Percentiles rank a stretch among this genome's conserved stretches.
phyloP scores from a whole-genome alignment of 306 rosid species.

The Begonia fuchsioides region DNA sequence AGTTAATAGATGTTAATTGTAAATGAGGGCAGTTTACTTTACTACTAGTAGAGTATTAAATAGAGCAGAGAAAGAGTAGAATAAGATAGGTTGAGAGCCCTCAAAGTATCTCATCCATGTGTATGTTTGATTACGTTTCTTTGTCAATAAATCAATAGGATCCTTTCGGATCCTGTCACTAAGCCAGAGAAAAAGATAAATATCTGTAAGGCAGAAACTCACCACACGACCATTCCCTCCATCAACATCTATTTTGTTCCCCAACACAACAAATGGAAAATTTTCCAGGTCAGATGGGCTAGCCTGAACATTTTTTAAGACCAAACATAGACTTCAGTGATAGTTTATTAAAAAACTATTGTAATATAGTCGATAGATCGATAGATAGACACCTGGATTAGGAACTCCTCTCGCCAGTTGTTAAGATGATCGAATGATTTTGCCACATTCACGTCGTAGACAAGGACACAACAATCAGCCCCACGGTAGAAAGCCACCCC shows the following conservation, averaged over 20 bases:
- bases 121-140: no score
- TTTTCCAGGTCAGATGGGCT: conserved; percentile 98
- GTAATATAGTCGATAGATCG: not conserved
- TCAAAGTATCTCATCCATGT: no score
- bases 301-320: conserved; percentile 59
- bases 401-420: conserved; percentile 97
- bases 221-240: conserved; percentile 97
- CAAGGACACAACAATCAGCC: conserved; percentile 98
- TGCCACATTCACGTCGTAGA: conserved; percentile 90
- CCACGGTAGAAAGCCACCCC: conserved; percentile 99
- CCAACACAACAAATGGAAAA: conserved; percentile 96
- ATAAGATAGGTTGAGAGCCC: no score
- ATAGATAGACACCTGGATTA: conserved; percentile 58
- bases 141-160: no score
- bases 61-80: no score
- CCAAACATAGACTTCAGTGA: conserved; percentile 8
- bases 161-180: no score
- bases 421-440: conserved; percentile 93
- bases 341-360: not conserved
- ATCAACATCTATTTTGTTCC: conserved; percentile 97
- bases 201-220: conserved; percentile 18
- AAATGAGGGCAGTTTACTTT: no score
- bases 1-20: no score
- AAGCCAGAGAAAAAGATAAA: no score
- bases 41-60: no score